Conservation (phyloP, 345 rosid genomes). For the Boechera divaricarpa region DNA sequence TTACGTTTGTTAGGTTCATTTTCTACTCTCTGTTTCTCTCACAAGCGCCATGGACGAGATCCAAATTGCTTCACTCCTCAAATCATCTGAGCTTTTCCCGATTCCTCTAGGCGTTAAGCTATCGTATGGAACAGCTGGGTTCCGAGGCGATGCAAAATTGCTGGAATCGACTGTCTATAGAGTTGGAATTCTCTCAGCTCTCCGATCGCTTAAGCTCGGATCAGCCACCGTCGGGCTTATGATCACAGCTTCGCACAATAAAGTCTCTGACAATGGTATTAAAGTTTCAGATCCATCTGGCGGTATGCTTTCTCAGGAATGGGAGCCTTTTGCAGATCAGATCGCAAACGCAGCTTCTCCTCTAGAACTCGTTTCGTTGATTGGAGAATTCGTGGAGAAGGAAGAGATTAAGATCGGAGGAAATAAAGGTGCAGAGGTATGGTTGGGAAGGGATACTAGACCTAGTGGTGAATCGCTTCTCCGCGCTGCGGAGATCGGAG, state of each 20-base stretch:
- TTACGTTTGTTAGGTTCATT: background rate
- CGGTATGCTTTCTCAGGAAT: constrained; percentile 86
- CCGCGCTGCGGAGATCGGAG: constrained; percentile 80
- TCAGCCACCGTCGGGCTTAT: constrained; percentile 69
- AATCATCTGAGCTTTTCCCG: constrained; percentile 57
- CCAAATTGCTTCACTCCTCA: constrained; percentile 58
- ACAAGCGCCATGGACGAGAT: constrained; percentile 60
- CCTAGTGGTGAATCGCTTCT: constrained; percentile 94
- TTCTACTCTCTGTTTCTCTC: constrained; percentile 14
- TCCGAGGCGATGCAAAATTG: constrained; percentile 75
- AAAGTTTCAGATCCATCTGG: constrained; percentile 89
- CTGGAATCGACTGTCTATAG: constrained; percentile 77
- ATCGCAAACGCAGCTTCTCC: constrained; percentile 73
- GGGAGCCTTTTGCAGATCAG: constrained; percentile 94
- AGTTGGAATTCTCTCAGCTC: constrained; percentile 83
- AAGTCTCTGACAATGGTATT: constrained; percentile 83
- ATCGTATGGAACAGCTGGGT: constrained; percentile 91
- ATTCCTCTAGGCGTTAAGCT: constrained; percentile 68
- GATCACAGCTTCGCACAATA: constrained; percentile 97
- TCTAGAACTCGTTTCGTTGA: constrained; percentile 58
- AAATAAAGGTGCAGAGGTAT: constrained; percentile 52
- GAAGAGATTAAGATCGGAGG: constrained; percentile 63
- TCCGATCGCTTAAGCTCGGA: constrained; percentile 75
- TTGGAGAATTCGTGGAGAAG: constrained; percentile 62
- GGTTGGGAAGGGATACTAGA: constrained; percentile 90